Evolutionary conservation across 495 filamentous ascomycete genomes (phyloP), one percentile per base, ranked within the genome.

Genomic region (Daldinia bambusicola): DNA sequence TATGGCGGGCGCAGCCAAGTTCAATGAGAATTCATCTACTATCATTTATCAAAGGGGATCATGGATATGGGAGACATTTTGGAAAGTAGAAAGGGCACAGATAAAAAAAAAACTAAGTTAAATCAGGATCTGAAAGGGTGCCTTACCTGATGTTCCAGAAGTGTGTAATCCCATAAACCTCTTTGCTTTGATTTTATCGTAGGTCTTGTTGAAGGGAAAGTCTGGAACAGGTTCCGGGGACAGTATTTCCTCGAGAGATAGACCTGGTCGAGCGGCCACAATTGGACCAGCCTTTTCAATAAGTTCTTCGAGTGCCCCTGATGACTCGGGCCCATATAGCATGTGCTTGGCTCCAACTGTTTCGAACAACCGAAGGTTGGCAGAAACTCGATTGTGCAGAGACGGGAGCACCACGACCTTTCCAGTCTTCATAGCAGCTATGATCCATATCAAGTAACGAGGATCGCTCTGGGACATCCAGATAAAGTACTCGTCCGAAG

Each of bases 381-480:
- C 72, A 6, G 72, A 61, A 14, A 75, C 62, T 10, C 64, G 64
- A 41, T 75, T 75, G 10, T 48, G 63, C 41, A 68, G 48, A 6
- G 72, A 75, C 52, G 72, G 72, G 34, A 75, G 69, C 2, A 75
- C 68, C 8, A 63, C 71, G 0, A 70, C 67, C 61, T 72, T 75
- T 34, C 72, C 66, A 1, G 72, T 69, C 57, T 75, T 75, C 72
- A 75, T 75, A 9, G 72, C 72, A 6, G 72, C 72, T 7, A 75
- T 67, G 9, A 59, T 69, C 56, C 55, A 75, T 61, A 75, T 66
- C 52, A 75, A 51, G 51, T 75, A 75, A 3, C 72, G 60, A 20
- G 37, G 53, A 14, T 75, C 72, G 61, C 67, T 75, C 52, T 67
- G 61, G 7, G 64, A 71, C 72, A 75, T 75, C 65, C 69, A 75